Evolutionary conservation across 805 yeast genomes (phyloP), one percentile per base, ranked within the genome.

Genomic region (Yamadazyma takamatsuzukensis): DNA sequence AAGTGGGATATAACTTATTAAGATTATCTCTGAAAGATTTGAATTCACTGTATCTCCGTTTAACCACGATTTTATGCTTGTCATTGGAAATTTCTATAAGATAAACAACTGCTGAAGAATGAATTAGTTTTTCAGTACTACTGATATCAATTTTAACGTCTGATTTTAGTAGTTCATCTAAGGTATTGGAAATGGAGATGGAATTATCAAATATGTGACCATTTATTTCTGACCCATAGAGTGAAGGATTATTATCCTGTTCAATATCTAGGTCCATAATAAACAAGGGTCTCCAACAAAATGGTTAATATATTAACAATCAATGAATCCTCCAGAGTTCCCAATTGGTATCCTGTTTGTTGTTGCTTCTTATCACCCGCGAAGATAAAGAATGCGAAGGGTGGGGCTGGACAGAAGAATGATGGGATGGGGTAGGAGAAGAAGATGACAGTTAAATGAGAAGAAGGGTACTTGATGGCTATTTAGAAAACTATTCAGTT

Each of bases 201-300:
- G 62, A 53, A 25, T 47, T 54, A 30, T 53, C 54, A 26, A 59
- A 49, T 12, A 59, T 27, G 11, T 34, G 41, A 29, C 53, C 58
- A 21, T 46, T 45, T 12, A 29, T 29, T 18, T 32, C 23, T n/a
- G 30, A 25, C 4, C 63, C 64, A 39, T 62, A 65, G 36, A 64
- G 56, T 24, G 68, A 64, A 10, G 72, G 72, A 36, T 66, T 66
- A 46, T 65, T 66, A 38, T 66, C 72, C 43, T 64, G 69, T 39
- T 66, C 72, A 30, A 64, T 63, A 37, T 63, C 70, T 27, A 39
- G 41, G 24, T 39, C 43, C 45, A 41, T 41, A 11, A 64, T 33
- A 48, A 39, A 16, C 26, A 24, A 8, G 14, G n/a, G n/a, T 9
- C 26, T 19, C 11, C 26, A 23, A 7, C 8, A 23, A 13, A n/a